Evolutionary conservation across 805 yeast genomes (phyloP).

Genomic region (Yamadazyma philogaea): DNA sequence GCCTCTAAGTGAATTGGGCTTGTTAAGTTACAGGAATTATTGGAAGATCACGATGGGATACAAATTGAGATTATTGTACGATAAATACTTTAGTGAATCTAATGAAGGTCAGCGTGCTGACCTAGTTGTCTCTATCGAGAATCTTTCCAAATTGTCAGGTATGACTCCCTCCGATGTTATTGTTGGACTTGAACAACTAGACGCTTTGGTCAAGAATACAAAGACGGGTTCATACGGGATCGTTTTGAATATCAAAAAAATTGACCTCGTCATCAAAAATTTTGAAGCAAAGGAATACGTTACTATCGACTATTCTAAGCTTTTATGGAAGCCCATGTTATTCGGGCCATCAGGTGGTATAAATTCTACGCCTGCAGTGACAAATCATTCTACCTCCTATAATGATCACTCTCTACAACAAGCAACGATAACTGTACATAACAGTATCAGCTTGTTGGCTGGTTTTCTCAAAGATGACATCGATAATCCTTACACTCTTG

Average conservation of each 20-base stretch:
- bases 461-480: constrained; percentile 68
- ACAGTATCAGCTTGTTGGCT: constrained; percentile 54
- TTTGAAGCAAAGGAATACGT: constrained; percentile 58
- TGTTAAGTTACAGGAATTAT: constrained; percentile 78
- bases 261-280: constrained; percentile 40
- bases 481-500: constrained; percentile 58
- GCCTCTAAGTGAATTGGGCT: constrained; percentile 84
- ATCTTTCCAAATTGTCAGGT: constrained; percentile 69
- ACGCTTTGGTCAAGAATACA: constrained; percentile 53
- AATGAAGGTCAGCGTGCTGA: constrained; percentile 18
- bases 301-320: constrained; percentile 46
- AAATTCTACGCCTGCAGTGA: constrained; percentile 49
- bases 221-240: constrained; percentile 49
- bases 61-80: constrained; percentile 32
- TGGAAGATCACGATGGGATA: constrained; percentile 72
- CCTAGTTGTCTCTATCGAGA: constrained; percentile 48
- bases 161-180: constrained; percentile 85
- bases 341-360: constrained; percentile 86
- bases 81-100: constrained; percentile 13
- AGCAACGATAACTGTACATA: constrained; percentile 22
- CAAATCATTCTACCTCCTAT: background rate
- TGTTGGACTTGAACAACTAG: constrained; percentile 77
- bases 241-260: constrained; percentile 43
- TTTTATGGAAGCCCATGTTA: constrained; percentile 81
- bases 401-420: constrained; percentile 19